A percentile compares a stretch with the other conserved stretches of the same genome.
These are phyloP conservation scores for Gaultheria prostrata DNA, from an alignment of 148 eudicot genomes.

Conservation along the genomic window DNA sequence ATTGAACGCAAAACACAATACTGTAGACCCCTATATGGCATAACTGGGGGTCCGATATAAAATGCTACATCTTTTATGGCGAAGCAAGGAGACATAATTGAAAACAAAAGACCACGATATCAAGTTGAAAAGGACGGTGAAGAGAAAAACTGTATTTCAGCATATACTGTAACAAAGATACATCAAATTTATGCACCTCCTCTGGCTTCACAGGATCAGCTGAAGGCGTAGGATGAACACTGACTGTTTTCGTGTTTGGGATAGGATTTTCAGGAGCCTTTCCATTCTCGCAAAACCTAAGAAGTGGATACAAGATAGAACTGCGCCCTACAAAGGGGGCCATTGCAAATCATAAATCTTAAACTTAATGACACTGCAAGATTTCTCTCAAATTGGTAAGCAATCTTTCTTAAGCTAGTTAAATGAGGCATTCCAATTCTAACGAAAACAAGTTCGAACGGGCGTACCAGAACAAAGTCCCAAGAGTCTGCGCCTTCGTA, in stretches of 20 bases:
- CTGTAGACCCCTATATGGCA: not conserved
- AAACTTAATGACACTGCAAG: not conserved
- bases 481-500: slow-evolving; percentile 42
- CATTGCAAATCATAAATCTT: not conserved
- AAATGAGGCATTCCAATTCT: not conserved
- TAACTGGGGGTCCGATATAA: not conserved
- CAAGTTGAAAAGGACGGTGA: not conserved
- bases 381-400: not conserved
- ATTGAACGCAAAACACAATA: not conserved
- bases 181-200: slow-evolving; percentile 37
- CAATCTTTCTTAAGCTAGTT: not conserved
- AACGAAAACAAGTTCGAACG: not conserved
- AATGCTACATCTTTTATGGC: not conserved
- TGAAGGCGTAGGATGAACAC: slow-evolving; percentile 51
- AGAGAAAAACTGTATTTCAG: not conserved
- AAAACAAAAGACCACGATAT: not conserved
- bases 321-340: slow-evolving; percentile 41
- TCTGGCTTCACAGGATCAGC: slow-evolving; percentile 33
- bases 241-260: slow-evolving; percentile 34
- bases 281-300: slow-evolving; percentile 35
- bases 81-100: not conserved
- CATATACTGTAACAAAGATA: not conserved
- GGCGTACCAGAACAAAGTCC: slow-evolving; percentile 49
- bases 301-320: slow-evolving; percentile 37
- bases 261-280: slow-evolving; percentile 30